Conservation (phyloP, 1,284 basidiomycete species). For the Fereydounia khargensis region DNA sequence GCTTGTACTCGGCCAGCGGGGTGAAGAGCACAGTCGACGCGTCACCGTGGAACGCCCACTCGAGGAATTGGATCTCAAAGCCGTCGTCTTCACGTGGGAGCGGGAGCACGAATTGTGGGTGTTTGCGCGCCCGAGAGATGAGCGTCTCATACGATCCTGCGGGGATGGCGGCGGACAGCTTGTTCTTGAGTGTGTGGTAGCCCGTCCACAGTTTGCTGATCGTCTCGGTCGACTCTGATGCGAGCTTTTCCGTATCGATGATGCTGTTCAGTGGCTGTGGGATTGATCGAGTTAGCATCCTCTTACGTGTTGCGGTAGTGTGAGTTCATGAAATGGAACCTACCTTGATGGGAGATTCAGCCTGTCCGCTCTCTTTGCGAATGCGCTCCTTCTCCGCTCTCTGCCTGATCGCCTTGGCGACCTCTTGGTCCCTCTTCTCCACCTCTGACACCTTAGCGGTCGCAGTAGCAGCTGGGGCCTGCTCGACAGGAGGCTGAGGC, state of each 20-base stretch:
- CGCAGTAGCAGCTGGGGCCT: neutral
- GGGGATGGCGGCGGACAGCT: constrained; percentile 52
- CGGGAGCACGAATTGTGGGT: constrained; percentile 53
- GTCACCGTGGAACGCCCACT: constrained; percentile 47
- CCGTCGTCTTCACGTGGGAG: constrained; percentile 43
- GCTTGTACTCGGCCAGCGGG: constrained; percentile 90
- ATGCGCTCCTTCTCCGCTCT: constrained; percentile 26
- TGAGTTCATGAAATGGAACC: no score
- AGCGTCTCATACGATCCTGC: constrained; percentile 38
- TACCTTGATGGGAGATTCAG: no score
- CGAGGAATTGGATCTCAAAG: constrained; percentile 53
- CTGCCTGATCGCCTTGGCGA: constrained; percentile 20
- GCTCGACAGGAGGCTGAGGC: neutral
- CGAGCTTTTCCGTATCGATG: constrained; percentile 44
- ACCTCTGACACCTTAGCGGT: constrained; percentile 9
- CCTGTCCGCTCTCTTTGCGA: constrained; percentile 25
- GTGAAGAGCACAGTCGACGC: constrained; percentile 75
- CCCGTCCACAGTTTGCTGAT: constrained; percentile 53
- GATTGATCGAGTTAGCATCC: no score
- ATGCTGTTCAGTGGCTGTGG: constrained; percentile 43
- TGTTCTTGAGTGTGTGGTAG: constrained; percentile 53
- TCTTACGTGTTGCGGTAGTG: no score
- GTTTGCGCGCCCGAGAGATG: constrained; percentile 32
- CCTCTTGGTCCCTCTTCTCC: constrained; percentile 25
- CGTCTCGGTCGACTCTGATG: constrained; percentile 23